phyloP scores from a whole-genome alignment of 352 stramenopile species.

The Globisporangium spinosum region DNA sequence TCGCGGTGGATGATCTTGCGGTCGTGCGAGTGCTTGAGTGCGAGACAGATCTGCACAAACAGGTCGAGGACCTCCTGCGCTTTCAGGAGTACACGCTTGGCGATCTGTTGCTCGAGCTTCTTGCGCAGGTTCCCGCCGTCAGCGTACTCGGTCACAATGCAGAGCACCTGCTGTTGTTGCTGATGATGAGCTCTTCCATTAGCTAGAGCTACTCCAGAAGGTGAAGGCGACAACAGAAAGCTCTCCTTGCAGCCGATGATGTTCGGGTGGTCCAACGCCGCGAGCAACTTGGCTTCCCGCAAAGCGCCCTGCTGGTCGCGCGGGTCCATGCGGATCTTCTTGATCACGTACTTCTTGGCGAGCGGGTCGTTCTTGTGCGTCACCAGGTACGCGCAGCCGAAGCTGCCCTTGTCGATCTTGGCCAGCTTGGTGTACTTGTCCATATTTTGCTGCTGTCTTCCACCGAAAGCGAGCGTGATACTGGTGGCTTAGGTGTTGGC shows the following conservation, averaged over 20 bases:
- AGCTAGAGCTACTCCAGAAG: neutral
- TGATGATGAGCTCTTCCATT: conserved; percentile 8
- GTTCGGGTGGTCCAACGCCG: conserved; percentile 76
- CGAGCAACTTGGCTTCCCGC: conserved; percentile 64
- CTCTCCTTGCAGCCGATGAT: conserved; percentile 81
- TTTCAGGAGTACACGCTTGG: conserved; percentile 17
- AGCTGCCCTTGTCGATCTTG: conserved; percentile 76
- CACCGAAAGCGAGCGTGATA: neutral
- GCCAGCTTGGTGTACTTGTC: conserved; percentile 76
- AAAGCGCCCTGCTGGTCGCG: conserved; percentile 54
- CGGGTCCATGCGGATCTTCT: conserved; percentile 71
- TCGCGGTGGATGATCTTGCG: conserved; percentile 92
- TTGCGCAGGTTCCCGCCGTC: conserved; percentile 71
- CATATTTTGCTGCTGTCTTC: conserved; percentile 28
- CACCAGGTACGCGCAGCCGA: conserved; percentile 62
- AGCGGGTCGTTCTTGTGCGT: conserved; percentile 33
- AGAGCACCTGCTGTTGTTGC: conserved; percentile 39
- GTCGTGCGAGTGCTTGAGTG: conserved; percentile 88
- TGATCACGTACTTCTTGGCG: conserved; percentile 61
- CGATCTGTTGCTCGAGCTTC: conserved; percentile 34
- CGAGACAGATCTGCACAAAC: conserved; percentile 70
- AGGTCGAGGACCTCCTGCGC: conserved; percentile 50
- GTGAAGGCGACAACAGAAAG: conserved; percentile 39
- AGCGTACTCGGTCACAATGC: conserved; percentile 85
- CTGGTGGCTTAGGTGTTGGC: neutral